Percentiles rank a stretch among this genome's conserved stretches.
phyloP scores from a whole-genome alignment of 306 rosid species.

The Sesbania bispinosa region DNA sequence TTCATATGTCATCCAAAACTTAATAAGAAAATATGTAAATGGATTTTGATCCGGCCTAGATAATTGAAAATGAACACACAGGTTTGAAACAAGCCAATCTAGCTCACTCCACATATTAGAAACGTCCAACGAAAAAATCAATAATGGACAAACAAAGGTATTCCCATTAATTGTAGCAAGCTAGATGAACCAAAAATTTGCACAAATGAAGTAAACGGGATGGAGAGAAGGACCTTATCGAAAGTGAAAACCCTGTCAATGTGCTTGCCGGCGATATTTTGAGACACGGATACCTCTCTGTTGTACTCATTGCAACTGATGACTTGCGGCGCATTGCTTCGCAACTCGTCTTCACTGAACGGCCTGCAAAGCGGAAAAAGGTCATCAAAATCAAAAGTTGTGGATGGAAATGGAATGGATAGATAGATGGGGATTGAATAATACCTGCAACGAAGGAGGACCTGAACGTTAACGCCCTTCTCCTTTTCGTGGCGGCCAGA shows the following conservation, averaged over 20 bases:
- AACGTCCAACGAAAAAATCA: no score
- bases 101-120: no score
- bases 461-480: slow-evolving; percentile 95
- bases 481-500: slow-evolving; percentile 82
- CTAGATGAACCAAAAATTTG: no score
- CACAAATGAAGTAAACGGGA: no score
- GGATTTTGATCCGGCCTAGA: no score
- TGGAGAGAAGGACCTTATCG: slow-evolving; percentile 58
- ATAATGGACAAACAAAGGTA: no score
- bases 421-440: no score
- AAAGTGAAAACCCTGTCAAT: slow-evolving; percentile 84
- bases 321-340: slow-evolving; percentile 88
- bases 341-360: slow-evolving; percentile 85
- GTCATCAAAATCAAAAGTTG: not conserved
- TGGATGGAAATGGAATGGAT: not conserved
- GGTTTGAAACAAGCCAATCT: no score
- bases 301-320: slow-evolving; percentile 71
- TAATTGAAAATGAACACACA: no score
- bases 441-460: slow-evolving; percentile 94
- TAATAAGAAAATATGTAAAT: no score
- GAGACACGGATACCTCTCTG: slow-evolving; percentile 85
- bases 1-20: no score
- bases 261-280: slow-evolving; percentile 88
- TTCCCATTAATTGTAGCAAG: no score
- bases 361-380: slow-evolving; percentile 47